Base-by-base conservation (phyloP, 2,329 filamentous ascomycete species). In the Xylaria arbuscula region DNA sequence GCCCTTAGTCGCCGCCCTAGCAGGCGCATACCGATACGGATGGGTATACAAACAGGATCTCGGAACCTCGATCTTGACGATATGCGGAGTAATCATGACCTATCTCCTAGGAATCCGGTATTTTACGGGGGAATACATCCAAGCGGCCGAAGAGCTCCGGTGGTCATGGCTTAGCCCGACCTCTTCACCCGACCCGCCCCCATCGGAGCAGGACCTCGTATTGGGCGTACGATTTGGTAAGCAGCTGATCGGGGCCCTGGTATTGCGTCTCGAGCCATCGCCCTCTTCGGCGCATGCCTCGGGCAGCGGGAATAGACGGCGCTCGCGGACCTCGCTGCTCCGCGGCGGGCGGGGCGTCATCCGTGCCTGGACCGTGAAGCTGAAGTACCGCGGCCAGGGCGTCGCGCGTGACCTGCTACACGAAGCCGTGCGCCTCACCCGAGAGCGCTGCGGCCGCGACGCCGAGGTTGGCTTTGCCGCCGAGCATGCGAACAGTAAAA, bases 351-450 rank as follows among this genome's bases (percentile, higher is more conserved):
- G 86, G 70, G 92, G 90, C 9, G 83, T 93, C 56, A 90, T 97
- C 66, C 88, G 92, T 34, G 93, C 92, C 1, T 97, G 94, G 93
- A 95, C 93, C 1, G 92, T 93, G 1, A 85, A 86, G 76, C 81
- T 89, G 59, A 84, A 85, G 72, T 93, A 93, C 78, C 86, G 94
- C 32, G 84, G 87, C 38, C 88, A 88, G 70, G 93, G 93, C 0
- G 83, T 97, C 28, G 94, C 93, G 2, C 85, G 83, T 48, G 90
- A 89, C 38, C 80, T 97, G 74, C 83, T 97, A 56, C 87, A 91
- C 72, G 91, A 92, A 73, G 93, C 92, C 1, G 89, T 94, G 2
- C 85, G 85, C 65, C 78, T 91, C 63, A 90, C 91, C 68, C 87
- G 87, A 73, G 89, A 90, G 79, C 87, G 86, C 75, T 91, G 91